A percentile compares a stretch with the other conserved stretches of the same genome.
phyloP scores from a whole-genome alignment of 176 grass and related monocot genomes.

The Hsuehochloa calcarea region DNA sequence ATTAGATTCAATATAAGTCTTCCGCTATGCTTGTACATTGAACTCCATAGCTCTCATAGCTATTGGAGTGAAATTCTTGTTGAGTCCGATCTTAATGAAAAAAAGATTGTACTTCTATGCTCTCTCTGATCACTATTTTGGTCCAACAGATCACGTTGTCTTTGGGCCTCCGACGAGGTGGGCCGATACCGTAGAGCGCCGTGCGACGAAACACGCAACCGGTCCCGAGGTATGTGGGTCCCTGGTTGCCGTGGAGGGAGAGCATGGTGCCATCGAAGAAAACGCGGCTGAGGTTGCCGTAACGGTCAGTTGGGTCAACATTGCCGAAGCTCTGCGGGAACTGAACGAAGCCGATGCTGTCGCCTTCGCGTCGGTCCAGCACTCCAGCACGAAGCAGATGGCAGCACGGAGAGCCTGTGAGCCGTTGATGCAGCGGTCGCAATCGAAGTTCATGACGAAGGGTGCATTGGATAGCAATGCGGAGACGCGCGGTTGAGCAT shows the following conservation, averaged over 20 bases:
- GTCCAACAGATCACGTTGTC: background rate
- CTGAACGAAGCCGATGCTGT: background rate
- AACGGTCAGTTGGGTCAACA: too few relatives aligned
- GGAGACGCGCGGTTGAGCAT: conserved; percentile 19
- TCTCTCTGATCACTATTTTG: too few relatives aligned
- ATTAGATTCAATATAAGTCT: too few relatives aligned
- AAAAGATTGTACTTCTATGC: too few relatives aligned
- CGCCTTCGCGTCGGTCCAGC: conserved; percentile 52
- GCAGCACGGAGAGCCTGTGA: conserved; percentile 31
- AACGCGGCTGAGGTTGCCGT: too few relatives aligned
- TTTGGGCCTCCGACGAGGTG: background rate
- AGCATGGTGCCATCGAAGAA: too few relatives aligned
- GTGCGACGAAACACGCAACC: conserved; percentile 31
- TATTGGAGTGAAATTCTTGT: too few relatives aligned
- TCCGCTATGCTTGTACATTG: too few relatives aligned
- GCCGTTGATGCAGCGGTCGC: conserved; percentile 48
- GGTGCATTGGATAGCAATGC: conserved; percentile 39
- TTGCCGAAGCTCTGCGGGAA: too few relatives aligned
- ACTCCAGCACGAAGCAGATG: conserved; percentile 46
- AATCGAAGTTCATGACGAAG: conserved; percentile 47
- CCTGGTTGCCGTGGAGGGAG: too few relatives aligned
- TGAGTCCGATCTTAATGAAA: too few relatives aligned
- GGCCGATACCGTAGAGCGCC: conserved; percentile 35
- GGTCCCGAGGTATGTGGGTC: background rate
- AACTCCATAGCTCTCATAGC: too few relatives aligned